These are phyloP conservation scores for Brettanomyces sp. DNA, from an alignment of 805 yeast genomes.

Conservation along the genomic window DNA sequence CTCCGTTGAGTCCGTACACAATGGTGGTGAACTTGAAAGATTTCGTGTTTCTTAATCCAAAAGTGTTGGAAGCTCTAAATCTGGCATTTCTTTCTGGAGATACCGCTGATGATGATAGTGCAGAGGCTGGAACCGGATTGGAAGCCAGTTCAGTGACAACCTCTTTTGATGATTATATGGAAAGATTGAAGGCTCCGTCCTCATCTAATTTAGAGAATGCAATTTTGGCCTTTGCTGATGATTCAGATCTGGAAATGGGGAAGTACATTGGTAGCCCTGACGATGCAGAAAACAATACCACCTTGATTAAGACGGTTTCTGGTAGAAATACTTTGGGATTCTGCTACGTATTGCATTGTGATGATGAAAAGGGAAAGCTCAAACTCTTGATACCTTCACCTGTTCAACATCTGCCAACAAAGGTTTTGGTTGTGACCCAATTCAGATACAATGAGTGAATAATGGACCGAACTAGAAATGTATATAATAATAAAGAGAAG, in stretches of 20 bases:
- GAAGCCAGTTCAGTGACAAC: slow-evolving; percentile 3
- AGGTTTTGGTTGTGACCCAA: slow-evolving; percentile 65
- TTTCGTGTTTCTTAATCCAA: slow-evolving; percentile 54
- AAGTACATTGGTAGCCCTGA: slow-evolving; percentile 7
- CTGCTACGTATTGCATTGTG: slow-evolving; percentile 49
- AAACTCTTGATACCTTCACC: slow-evolving; percentile 81
- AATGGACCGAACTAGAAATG: no score
- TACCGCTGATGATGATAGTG: slow-evolving; percentile 3
- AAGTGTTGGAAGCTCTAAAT: slow-evolving; percentile 14
- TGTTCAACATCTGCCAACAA: slow-evolving; percentile 64
- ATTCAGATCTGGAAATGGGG: slow-evolving; percentile 18
- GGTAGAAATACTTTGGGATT: slow-evolving; percentile 54
- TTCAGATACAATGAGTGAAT: slow-evolving; percentile 71
- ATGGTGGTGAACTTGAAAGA: slow-evolving; percentile 61
- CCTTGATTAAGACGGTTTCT: slow-evolving; percentile 10
- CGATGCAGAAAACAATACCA: slow-evolving; percentile 20
- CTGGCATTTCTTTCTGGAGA: slow-evolving; percentile 21
- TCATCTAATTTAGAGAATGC: slow-evolving; percentile 63
- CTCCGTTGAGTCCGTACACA: slow-evolving; percentile 76
- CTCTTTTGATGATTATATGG: slow-evolving; percentile 10
- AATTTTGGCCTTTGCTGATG: slow-evolving; percentile 34
- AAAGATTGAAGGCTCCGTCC: slow-evolving; percentile 23
- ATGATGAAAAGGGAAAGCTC: slow-evolving; percentile 61
- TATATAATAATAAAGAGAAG: no score
- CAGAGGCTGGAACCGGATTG: slow-evolving; percentile 1